A percentile compares a stretch with the other conserved stretches of the same genome.
phyloP scores from a whole-genome alignment of 2,329 filamentous ascomycete genomes.

The Hypoxylon sp. region DNA sequence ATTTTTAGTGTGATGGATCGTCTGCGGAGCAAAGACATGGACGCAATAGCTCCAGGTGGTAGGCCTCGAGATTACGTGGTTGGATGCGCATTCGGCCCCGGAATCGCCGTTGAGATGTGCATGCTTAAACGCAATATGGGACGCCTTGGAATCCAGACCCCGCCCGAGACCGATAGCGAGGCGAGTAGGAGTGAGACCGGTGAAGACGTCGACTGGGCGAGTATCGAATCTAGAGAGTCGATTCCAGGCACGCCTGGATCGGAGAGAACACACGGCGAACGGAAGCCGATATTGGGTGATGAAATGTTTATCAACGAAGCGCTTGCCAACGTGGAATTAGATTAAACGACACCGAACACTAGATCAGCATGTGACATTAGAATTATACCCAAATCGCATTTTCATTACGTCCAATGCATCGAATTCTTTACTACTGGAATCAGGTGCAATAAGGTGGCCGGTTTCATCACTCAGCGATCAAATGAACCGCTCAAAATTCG shows the following conservation, averaged over 20 bases:
- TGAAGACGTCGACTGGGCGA: constrained; percentile 55
- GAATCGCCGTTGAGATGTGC: constrained; percentile 77
- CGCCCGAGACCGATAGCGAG: constrained; percentile 69
- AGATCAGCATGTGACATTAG: constrained; percentile 16
- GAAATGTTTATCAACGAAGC: constrained; percentile 48
- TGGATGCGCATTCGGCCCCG: constrained; percentile 78
- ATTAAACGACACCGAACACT: constrained; percentile 33
- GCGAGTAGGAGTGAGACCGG: constrained; percentile 60
- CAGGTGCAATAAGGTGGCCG: background rate
- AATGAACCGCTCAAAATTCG: background rate
- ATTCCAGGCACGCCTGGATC: constrained; percentile 41
- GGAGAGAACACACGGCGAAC: constrained; percentile 15
- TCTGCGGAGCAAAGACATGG: constrained; percentile 72
- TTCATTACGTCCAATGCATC: constrained; percentile 7
- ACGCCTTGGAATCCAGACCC: constrained; percentile 60
- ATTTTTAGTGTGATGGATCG: constrained; percentile 77
- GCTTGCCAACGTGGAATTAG: constrained; percentile 47
- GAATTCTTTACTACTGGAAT: background rate
- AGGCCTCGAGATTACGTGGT: constrained; percentile 71
- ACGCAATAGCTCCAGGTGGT: constrained; percentile 66
- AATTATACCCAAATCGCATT: constrained; percentile 35
- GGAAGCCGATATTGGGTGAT: constrained; percentile 14
- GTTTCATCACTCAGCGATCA: background rate
- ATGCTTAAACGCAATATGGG: constrained; percentile 69
- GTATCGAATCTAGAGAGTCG: constrained; percentile 45